Conservation (phyloP, 208 protist species). For the Trypanosoma brucei region DNA sequence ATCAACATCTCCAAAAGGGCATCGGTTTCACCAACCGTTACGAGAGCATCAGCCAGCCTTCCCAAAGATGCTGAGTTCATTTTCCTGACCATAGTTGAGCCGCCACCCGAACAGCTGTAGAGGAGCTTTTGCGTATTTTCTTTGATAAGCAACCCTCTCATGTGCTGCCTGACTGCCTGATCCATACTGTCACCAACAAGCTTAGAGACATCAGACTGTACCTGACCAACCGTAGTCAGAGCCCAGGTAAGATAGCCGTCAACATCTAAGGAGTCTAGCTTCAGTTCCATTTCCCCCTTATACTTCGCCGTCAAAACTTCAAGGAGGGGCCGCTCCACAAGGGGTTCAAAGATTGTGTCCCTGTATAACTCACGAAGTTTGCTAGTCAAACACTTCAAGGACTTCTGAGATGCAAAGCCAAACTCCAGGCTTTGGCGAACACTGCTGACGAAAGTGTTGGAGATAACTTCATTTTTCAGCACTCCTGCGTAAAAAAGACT, state of each 20-base stretch:
- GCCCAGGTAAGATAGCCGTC: constrained; percentile 28
- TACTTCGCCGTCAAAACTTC: constrained; percentile 14
- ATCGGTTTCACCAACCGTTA: constrained; percentile 16
- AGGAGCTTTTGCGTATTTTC: constrained; percentile 22
- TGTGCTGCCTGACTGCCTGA: constrained; percentile 9
- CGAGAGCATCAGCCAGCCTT: constrained; percentile 7
- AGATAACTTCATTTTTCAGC: constrained; percentile 14
- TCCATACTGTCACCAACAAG: constrained; percentile 17
- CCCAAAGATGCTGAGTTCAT: constrained; percentile 11
- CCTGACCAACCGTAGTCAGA: constrained; percentile 8
- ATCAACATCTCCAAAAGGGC: constrained; percentile 16
- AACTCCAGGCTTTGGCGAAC: constrained; percentile 5
- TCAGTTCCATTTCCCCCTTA: constrained; percentile 13
- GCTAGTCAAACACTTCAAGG: constrained; percentile 2
- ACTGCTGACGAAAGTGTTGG: constrained; percentile 9
- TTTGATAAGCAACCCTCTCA: constrained; percentile 24
- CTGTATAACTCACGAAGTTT: constrained; percentile 13
- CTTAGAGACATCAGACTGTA: constrained; percentile 17
- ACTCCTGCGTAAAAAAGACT: constrained; percentile 37
- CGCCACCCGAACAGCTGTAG: constrained; percentile 18
- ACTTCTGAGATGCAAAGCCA: background rate
- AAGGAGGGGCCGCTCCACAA: constrained; percentile 18
- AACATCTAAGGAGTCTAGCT: constrained; percentile 1
- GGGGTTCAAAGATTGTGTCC: constrained; percentile 15
- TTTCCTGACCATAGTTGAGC: constrained; percentile 13